Conservation (phyloP, 192 early-diverging fungal species). For the Umbelopsis isabellina region DNA sequence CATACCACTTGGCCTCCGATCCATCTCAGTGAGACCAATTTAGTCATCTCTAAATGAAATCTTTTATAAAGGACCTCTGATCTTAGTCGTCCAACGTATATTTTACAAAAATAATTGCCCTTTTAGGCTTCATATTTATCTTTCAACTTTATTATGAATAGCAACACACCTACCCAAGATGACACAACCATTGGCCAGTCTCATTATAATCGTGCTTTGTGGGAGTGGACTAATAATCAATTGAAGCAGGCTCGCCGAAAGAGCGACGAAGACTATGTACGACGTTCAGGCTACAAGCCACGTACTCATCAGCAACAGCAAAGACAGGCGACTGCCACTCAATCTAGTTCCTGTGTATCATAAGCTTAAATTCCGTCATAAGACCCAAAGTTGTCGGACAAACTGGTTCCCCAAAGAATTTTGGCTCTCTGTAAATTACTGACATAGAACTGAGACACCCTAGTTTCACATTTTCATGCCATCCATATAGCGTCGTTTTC, state of each 20-base stretch:
- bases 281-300: neutral
- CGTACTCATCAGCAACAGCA: neutral
- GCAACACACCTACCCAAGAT: no score
- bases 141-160: neutral
- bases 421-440: no score
- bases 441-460: no score
- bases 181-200: neutral
- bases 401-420: no score
- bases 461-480: no score
- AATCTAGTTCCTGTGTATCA: no score
- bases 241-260: neutral
- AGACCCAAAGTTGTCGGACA: no score
- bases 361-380: no score
- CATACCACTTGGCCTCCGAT: neutral
- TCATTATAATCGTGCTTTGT: neutral
- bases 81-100: no score
- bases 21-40: conserved; percentile 10
- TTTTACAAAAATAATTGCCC: neutral
- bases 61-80: neutral
- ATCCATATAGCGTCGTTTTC: no score
- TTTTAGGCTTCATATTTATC: neutral
- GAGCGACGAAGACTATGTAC: neutral
- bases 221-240: conserved; percentile 6
- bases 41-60: no score
- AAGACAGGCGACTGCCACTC: no score